A percentile compares a stretch with the other conserved stretches of the same genome.
phyloP scores from a whole-genome alignment of 495 filamentous ascomycete genomes.

The Aspergillus affinis region DNA sequence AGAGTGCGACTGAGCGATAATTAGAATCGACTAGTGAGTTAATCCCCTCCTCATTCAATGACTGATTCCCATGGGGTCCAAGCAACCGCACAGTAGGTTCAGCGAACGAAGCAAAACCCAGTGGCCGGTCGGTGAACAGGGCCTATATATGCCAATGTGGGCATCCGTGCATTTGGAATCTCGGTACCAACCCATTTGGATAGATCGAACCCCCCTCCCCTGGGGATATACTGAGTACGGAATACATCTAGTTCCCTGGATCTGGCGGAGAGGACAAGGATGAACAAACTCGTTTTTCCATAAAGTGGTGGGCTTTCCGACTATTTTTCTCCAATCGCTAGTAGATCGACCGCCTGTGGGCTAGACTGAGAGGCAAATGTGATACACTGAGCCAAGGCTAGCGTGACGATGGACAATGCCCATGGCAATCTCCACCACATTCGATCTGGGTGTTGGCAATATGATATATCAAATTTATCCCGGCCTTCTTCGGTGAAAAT shows the following conservation, averaged over 20 bases:
- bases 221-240: too few relatives aligned
- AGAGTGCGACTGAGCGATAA: not conserved
- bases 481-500: not conserved
- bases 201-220: not conserved
- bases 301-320: not conserved
- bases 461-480: not conserved
- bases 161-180: not conserved
- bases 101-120: not conserved
- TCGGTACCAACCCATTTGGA: not conserved
- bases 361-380: not conserved
- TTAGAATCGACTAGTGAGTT: not conserved
- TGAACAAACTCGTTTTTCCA: not conserved
- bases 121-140: too few relatives aligned
- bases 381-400: not conserved
- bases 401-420: not conserved
- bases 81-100: not conserved
- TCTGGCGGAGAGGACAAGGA: not conserved
- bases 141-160: not conserved
- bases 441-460: not conserved
- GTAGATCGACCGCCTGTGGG: not conserved
- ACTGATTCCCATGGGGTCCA: not conserved
- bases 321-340: not conserved
- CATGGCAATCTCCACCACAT: not conserved
- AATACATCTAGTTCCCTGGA: not conserved
- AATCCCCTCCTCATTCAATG: not conserved